Evolutionary conservation across 78 protist genomes (phyloP).

Genomic region (Dictyostelium intermedium): DNA sequence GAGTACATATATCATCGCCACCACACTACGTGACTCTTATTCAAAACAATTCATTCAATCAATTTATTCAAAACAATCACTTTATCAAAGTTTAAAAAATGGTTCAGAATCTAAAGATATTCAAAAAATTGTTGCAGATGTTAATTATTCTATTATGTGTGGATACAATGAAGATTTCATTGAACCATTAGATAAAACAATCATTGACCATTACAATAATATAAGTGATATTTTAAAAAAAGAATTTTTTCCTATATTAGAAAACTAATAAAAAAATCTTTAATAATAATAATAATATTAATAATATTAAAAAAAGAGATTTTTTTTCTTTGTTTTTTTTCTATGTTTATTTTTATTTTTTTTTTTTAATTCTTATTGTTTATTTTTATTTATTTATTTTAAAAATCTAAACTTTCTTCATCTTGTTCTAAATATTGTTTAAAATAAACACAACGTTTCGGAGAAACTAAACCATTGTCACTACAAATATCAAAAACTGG

Average conservation of each 20-base stretch:
- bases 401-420: slow-evolving; percentile 3
- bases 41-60: not conserved
- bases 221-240: slow-evolving; percentile 19
- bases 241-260: not conserved
- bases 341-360: not conserved
- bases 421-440: slow-evolving; percentile 48
- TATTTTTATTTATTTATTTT: not conserved
- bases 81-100: not conserved
- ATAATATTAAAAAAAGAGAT: not conserved
- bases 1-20: not conserved
- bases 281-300: not conserved
- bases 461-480: slow-evolving; percentile 67
- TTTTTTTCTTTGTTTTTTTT: not conserved
- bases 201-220: slow-evolving; percentile 52
- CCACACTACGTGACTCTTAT: not conserved
- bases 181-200: slow-evolving; percentile 33
- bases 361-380: not conserved
- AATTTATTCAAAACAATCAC: not conserved
- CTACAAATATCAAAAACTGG: slow-evolving; percentile 73
- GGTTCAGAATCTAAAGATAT: slow-evolving; percentile 35
- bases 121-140: slow-evolving; percentile 11
- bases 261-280: no score
- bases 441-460: slow-evolving; percentile 75
- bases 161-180: slow-evolving; percentile 40
- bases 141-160: slow-evolving; percentile 41